These are phyloP conservation scores for Mucor ambiguus DNA, from an alignment of 371 early-diverging fungal genomes.

Conservation along the genomic window DNA sequence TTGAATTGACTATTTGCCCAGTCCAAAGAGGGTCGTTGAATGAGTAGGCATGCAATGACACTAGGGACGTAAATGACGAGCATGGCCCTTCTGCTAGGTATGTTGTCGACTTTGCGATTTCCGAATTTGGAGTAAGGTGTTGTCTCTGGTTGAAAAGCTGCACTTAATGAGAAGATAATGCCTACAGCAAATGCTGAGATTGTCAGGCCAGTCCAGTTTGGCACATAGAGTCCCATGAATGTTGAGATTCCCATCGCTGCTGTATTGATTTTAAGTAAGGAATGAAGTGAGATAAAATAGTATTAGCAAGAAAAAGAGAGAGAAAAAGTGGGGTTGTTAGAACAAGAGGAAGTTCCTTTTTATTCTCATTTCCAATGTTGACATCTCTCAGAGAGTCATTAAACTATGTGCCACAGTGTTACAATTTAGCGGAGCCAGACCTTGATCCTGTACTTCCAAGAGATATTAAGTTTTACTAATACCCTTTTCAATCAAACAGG, in stretches of 20 bases:
- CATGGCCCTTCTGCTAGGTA: slow-evolving; percentile 31
- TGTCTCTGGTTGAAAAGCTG: slow-evolving; percentile 9
- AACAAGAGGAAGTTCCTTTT: too few relatives aligned
- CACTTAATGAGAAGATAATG: slow-evolving; percentile 1
- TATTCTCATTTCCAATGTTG: too few relatives aligned
- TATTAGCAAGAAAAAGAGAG: background rate
- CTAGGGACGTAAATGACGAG: slow-evolving; percentile 26
- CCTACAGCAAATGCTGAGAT: slow-evolving; percentile 14
- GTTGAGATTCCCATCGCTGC: background rate
- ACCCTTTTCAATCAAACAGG: too few relatives aligned
- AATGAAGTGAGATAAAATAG: background rate
- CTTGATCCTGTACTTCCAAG: too few relatives aligned
- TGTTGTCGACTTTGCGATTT: slow-evolving; percentile 12
- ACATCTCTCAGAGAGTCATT: too few relatives aligned
- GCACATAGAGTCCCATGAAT: slow-evolving; percentile 18
- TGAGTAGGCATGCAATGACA: slow-evolving; percentile 13
- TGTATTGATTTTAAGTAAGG: background rate
- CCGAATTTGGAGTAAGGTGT: slow-evolving; percentile 38
- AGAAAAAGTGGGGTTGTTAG: background rate
- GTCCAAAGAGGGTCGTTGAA: background rate
- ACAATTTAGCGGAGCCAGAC: too few relatives aligned
- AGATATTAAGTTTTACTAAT: too few relatives aligned
- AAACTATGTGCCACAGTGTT: too few relatives aligned
- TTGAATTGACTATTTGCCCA: slow-evolving; percentile 7
- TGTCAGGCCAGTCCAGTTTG: slow-evolving; percentile 17